These are phyloP conservation scores for Zymoseptoria ardabiliae DNA, from an alignment of 2,329 filamentous ascomycete genomes.

Conservation along the genomic window DNA sequence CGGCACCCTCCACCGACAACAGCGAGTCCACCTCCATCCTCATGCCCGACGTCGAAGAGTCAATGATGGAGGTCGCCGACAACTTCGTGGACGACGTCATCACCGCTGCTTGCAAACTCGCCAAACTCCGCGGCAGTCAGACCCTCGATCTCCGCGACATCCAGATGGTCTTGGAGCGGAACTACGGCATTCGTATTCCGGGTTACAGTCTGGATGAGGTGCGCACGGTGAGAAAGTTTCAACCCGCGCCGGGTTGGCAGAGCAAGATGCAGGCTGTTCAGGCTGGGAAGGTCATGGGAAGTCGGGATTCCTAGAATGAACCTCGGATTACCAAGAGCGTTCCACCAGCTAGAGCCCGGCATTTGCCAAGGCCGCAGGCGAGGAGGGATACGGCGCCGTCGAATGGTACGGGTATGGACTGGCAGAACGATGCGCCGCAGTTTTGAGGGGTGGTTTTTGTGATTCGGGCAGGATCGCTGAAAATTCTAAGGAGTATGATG, in stretches of 20 bases:
- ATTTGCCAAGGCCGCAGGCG: neutral
- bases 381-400: neutral
- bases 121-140: constrained; percentile 85
- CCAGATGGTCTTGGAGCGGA: constrained; percentile 50
- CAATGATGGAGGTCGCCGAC: constrained; percentile 80
- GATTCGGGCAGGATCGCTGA: neutral
- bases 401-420: neutral
- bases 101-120: constrained; percentile 77
- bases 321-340: neutral
- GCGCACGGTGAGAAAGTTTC: constrained; percentile 86
- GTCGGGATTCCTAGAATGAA: constrained; percentile 16
- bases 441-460: neutral
- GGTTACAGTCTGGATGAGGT: constrained; percentile 93
- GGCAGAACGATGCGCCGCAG: neutral
- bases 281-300: constrained; percentile 68
- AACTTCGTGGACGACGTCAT: constrained; percentile 92
- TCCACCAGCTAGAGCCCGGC: neutral
- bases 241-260: constrained; percentile 82
- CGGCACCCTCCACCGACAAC: constrained; percentile 58
- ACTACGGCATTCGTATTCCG: constrained; percentile 72
- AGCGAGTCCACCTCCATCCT: constrained; percentile 57
- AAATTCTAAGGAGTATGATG: neutral
- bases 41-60: constrained; percentile 93
- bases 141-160: constrained; percentile 72
- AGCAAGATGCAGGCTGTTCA: constrained; percentile 96